phyloP scores from a whole-genome alignment of 2,329 filamentous ascomycete genomes.

The Immersiporthe knoxdaviesiana region DNA sequence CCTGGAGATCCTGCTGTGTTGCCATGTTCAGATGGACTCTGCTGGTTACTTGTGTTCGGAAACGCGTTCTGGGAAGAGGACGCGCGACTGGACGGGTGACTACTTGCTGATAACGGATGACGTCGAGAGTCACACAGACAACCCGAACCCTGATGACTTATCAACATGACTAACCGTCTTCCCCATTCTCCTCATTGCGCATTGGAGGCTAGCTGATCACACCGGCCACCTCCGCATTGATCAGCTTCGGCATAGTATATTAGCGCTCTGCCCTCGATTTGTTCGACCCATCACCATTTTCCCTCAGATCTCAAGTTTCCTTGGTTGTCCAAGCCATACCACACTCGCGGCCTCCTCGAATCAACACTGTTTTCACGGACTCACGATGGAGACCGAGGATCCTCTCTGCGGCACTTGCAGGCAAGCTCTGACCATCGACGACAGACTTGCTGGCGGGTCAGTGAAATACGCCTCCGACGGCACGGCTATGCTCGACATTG shows the following conservation, averaged over 20 bases:
- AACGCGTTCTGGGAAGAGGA: not conserved
- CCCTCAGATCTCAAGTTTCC: no score
- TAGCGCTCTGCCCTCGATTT: not conserved
- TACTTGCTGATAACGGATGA: not conserved
- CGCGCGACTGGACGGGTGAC: not conserved
- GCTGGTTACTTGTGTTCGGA: not conserved
- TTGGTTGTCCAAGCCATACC: no score
- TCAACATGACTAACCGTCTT: no score
- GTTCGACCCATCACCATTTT: not conserved
- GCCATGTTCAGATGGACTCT: constrained; percentile 45
- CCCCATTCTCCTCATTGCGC: no score
- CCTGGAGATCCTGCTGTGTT: constrained; percentile 62
- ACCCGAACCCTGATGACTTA: constrained; percentile 4
- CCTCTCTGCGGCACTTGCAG: not conserved
- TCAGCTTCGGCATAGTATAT: not conserved
- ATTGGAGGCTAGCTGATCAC: no score
- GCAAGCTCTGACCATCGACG: not conserved
- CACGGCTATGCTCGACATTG: not conserved
- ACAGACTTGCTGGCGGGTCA: not conserved
- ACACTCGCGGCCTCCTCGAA: not conserved
- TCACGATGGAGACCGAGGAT: not conserved
- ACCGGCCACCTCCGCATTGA: no score
- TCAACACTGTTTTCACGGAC: not conserved
- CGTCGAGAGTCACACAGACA: not conserved
- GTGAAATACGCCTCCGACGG: not conserved